Evolutionary conservation across 495 filamentous ascomycete genomes (phyloP), one percentile per base, ranked within the genome.

Genomic region (Daldinia caldariorum): DNA sequence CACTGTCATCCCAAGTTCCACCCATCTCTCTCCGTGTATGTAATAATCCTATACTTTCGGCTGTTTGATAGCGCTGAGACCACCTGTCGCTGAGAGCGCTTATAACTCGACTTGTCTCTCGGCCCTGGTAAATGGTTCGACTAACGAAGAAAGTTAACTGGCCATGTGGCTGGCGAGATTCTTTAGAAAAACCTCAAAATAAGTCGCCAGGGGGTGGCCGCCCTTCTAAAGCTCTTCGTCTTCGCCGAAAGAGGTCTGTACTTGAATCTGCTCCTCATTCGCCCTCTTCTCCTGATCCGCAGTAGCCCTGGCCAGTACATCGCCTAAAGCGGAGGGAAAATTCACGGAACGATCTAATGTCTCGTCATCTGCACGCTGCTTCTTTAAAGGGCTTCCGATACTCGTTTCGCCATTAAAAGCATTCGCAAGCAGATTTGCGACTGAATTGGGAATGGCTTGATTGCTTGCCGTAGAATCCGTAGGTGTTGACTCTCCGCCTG

Each of bases 341-440:
- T 67, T 76, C 18, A 79, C 80, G 20, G 87, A 81, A 26, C 85
- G 77, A 67, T 83, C 80, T 41, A 81, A 79, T 43, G 85, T 75
- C n/a, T 88, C 85, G 64, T 83, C 86, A 32, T 89, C 86, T 32
- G 94, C 88, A 16, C 93, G 83, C 20, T 92, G 90, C 77, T 92
- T 94, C 81, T 97, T 97, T 76, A 94, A 80, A 13, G 93, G 93
- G 67, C 91, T 94, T 18, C 91, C 92, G 20, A 94, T 76, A 26
- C 87, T 83, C 10, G 79, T 79, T 38, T 88, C 87, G 26, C 77
- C 80, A 39, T 85, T 85, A 38, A 83, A 64, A 9, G 77, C 63
- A 41, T 82, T 78, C 18, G 82, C 45, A 77, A 82, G n/a, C 81
- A 86, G 61, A 79, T 84, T 61, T 79, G 73, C 22, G 63, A 74